phyloP scores from a whole-genome alignment of 495 filamentous ascomycete species.

The Penicillium parvum region DNA sequence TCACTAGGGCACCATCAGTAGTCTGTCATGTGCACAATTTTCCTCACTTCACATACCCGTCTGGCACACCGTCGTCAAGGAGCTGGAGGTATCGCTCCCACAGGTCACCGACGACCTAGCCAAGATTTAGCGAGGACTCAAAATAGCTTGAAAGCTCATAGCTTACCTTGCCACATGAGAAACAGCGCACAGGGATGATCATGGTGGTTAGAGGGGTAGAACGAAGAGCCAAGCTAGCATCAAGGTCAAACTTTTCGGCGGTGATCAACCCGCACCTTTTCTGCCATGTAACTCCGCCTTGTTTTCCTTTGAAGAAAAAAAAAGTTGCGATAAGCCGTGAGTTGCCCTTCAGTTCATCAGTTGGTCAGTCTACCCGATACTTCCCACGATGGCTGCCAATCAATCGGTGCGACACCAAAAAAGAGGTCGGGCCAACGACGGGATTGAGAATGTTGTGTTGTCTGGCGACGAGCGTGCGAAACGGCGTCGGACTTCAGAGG shows the following conservation, averaged over 20 bases:
- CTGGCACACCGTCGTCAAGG: conserved; percentile 68
- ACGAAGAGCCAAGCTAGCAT: conserved; percentile 16
- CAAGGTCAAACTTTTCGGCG: conserved; percentile 21
- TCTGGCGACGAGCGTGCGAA: conserved; percentile 28
- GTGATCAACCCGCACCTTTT: conserved; percentile 16
- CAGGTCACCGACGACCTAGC: conserved; percentile 88
- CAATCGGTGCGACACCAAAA: conserved; percentile 27
- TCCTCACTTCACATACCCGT: conserved; percentile 56
- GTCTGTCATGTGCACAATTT: neutral
- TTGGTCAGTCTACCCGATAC: neutral
- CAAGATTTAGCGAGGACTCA: conserved; percentile 11
- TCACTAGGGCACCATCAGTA: conserved; percentile 52
- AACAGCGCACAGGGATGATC: conserved; percentile 98
- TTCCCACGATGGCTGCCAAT: conserved; percentile 16
- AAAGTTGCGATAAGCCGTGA: conserved; percentile 2
- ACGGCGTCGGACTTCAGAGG: conserved; percentile 32
- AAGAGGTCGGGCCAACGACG: conserved; percentile 35
- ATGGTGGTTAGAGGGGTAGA: conserved; percentile 48
- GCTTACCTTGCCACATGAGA: conserved; percentile 94
- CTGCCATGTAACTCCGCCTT: conserved; percentile 17
- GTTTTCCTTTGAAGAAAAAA: conserved; percentile 20
- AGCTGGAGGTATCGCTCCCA: conserved; percentile 90
- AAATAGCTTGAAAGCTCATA: neutral
- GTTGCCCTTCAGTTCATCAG: neutral
- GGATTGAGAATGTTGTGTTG: conserved; percentile 19